Evolutionary conservation across 495 filamentous ascomycete species (phyloP).

Genomic region (Sordaria brevicollis): DNA sequence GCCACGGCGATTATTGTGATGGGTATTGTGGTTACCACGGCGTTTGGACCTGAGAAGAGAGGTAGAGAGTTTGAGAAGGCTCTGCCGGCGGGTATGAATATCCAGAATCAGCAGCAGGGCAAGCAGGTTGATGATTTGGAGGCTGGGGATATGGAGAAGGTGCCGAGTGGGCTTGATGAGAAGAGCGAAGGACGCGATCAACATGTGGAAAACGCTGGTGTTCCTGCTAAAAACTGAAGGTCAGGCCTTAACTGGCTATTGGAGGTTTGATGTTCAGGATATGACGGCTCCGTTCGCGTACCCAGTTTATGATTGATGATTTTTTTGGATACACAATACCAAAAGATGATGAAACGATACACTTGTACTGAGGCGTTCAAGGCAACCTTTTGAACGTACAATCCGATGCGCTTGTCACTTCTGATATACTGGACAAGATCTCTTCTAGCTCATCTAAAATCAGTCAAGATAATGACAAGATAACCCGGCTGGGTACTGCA

Average conservation of each 20-base stretch:
- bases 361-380: too few relatives aligned
- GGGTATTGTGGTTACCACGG: conserved; percentile 52
- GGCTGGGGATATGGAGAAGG: not conserved
- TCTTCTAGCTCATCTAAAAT: too few relatives aligned
- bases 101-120: conserved; percentile 6
- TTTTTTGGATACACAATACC: not conserved
- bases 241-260: not conserved
- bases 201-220: not conserved
- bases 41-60: conserved; percentile 53
- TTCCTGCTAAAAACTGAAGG: not conserved
- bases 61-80: conserved; percentile 56
- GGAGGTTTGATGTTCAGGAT: not conserved
- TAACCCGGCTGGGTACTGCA: too few relatives aligned
- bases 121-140: conserved; percentile 10
- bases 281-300: not conserved
- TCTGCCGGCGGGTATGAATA: conserved; percentile 44
- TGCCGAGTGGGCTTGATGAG: not conserved
- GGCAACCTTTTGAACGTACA: too few relatives aligned
- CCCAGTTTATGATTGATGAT: not conserved
- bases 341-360: too few relatives aligned
- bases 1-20: conserved; percentile 58
- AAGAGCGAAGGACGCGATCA: not conserved
- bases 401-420: too few relatives aligned
- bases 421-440: too few relatives aligned
- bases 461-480: too few relatives aligned